Evolutionary conservation across 1,284 basidiomycete species (phyloP).

Genomic region (Cryptococcus sp.): DNA sequence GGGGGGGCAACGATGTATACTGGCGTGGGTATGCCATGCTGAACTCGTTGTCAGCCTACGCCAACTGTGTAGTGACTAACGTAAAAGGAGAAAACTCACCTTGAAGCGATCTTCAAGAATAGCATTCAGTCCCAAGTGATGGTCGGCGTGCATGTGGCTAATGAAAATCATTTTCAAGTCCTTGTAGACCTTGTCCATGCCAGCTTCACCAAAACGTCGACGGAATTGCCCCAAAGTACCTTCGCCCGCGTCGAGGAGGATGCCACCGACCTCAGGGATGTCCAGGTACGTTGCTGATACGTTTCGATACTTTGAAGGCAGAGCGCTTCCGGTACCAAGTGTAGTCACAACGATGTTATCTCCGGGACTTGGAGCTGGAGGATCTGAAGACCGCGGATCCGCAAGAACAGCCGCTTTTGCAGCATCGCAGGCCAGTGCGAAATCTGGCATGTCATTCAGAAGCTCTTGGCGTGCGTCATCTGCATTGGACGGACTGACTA

Average conservation of each 20-base stretch:
- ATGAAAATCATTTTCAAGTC: slow-evolving; percentile 78
- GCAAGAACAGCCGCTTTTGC: slow-evolving; percentile 23
- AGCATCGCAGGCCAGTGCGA: slow-evolving; percentile 19
- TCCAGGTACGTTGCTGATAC: slow-evolving; percentile 75
- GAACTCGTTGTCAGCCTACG: background rate
- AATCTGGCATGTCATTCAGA: slow-evolving; percentile 19
- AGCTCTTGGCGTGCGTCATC: slow-evolving; percentile 20
- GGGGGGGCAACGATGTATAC: slow-evolving; percentile 67
- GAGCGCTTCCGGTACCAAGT: slow-evolving; percentile 84
- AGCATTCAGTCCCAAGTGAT: slow-evolving; percentile 80
- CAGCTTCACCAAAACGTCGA: slow-evolving; percentile 71
- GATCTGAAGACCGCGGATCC: slow-evolving; percentile 13
- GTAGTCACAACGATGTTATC: slow-evolving; percentile 71
- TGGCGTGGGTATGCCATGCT: slow-evolving; percentile 33
- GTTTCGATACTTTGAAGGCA: slow-evolving; percentile 81
- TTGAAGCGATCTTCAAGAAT: slow-evolving; percentile 71
- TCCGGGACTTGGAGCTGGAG: slow-evolving; percentile 52
- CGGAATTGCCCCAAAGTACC: slow-evolving; percentile 87
- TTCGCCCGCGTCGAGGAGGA: slow-evolving; percentile 89
- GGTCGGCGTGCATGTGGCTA: slow-evolving; percentile 90
- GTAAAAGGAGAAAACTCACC: slow-evolving; percentile 56
- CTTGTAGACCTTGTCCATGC: slow-evolving; percentile 59
- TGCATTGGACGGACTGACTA: slow-evolving; percentile 21
- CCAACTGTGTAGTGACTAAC: background rate
- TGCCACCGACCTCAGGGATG: slow-evolving; percentile 66